Conservation (phyloP, 164 flowering plant genomes). For the Magnolia officinalis region DNA sequence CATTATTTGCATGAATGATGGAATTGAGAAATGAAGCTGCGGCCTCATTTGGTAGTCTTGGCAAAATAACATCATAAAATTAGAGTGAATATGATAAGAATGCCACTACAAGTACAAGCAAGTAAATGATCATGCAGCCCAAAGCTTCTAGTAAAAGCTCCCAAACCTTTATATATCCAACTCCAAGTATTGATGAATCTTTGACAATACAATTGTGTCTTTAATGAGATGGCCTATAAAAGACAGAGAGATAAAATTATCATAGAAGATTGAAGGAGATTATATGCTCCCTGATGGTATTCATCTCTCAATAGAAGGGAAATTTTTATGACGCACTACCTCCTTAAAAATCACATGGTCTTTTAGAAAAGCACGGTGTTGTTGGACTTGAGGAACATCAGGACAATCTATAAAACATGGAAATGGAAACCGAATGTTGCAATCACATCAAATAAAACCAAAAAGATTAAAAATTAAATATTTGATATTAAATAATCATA, state of each 20-base stretch:
- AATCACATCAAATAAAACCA: too few relatives aligned
- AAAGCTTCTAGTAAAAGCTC: background rate
- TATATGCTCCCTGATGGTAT: background rate
- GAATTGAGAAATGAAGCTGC: conserved; percentile 71
- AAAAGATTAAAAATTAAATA: too few relatives aligned
- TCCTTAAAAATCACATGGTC: conserved; percentile 94
- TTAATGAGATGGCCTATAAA: conserved; percentile 82
- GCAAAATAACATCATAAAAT: conserved; percentile 80
- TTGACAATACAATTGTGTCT: conserved; percentile 73
- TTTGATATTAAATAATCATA: too few relatives aligned
- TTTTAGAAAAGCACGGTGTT: conserved; percentile 74
- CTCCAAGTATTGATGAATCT: conserved; percentile 91
- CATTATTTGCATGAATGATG: conserved; percentile 37
- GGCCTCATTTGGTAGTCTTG: conserved; percentile 81
- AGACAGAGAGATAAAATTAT: background rate
- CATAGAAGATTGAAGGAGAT: background rate
- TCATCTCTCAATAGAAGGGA: background rate
- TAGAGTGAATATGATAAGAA: background rate
- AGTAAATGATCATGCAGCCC: background rate
- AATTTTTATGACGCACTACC: conserved; percentile 38
- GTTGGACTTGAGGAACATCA: conserved; percentile 52
- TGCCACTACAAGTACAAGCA: background rate
- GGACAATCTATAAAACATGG: conserved; percentile 71
- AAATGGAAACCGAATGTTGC: background rate
- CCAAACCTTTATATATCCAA: conserved; percentile 86